phyloP scores from a whole-genome alignment of 345 rosid genomes.

The Sapria himalayana region DNA sequence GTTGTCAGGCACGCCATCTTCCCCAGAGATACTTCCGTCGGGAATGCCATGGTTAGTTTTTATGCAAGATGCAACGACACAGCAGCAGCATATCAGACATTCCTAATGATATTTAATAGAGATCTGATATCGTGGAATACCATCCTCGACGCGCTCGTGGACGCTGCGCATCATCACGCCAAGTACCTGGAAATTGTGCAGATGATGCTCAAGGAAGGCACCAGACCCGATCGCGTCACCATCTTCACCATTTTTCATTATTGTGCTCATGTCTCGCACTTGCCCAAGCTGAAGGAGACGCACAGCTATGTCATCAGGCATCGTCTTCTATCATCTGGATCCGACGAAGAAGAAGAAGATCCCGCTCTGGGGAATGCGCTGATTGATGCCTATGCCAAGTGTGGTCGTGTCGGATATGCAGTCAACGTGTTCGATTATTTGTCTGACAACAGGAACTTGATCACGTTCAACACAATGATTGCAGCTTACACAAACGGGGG shows the following conservation, averaged over 20 bases:
- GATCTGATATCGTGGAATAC: conserved; percentile 54
- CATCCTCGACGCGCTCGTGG: conserved; percentile 29
- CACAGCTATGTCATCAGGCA: conserved; percentile 47
- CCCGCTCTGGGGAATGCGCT: conserved; percentile 35
- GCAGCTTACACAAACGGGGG: conserved; percentile 34
- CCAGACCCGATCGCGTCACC: conserved; percentile 30
- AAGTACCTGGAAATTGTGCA: conserved; percentile 25
- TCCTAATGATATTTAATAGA: conserved; percentile 18
- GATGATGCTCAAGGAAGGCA: conserved; percentile 26
- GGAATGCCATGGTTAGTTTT: conserved; percentile 38
- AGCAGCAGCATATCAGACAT: conserved; percentile 27
- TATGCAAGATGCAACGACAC: conserved; percentile 37
- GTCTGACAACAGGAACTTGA: conserved; percentile 25
- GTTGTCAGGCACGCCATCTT: conserved; percentile 22
- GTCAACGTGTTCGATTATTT: conserved; percentile 30
- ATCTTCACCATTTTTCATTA: conserved; percentile 22
- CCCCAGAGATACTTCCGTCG: conserved; percentile 17
- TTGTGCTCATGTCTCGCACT: conserved; percentile 12
- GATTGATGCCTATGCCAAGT: conserved; percentile 61
- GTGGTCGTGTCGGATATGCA: conserved; percentile 35
- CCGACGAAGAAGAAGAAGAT: conserved; percentile 15
- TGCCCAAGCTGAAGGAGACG: conserved; percentile 37
- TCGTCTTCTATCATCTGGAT: conserved; percentile 23
- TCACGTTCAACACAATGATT: conserved; percentile 41
- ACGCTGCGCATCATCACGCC: conserved; percentile 12